phyloP scores from a whole-genome alignment of 768 basidiomycete species.

The Serendipita sp. region DNA sequence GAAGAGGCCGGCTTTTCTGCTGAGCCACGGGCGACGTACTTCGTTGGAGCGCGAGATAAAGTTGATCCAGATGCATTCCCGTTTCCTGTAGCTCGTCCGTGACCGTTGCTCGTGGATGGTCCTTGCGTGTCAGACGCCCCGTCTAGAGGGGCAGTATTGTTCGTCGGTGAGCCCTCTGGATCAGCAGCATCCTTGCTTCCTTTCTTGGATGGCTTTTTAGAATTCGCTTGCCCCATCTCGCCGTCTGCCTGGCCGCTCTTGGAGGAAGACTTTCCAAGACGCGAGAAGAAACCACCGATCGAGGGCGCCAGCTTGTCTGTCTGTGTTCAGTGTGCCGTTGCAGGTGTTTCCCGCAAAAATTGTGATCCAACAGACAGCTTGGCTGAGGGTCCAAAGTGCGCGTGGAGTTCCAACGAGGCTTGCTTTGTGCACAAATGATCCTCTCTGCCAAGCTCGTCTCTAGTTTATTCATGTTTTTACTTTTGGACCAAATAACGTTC shows the following conservation, averaged over 20 bases:
- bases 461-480: no score
- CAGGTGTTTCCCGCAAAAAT: not conserved
- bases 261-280: constrained; percentile 5
- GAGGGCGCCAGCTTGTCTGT: not conserved
- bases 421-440: no score
- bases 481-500: no score
- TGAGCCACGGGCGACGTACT: not conserved
- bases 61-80: constrained; percentile 2
- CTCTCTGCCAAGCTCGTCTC: no score
- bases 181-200: constrained; percentile 6
- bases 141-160: not conserved
- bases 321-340: not conserved
- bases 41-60: not conserved
- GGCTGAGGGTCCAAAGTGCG: not conserved
- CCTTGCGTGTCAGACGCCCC: not conserved
- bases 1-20: not conserved
- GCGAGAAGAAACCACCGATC: not conserved
- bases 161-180: not conserved
- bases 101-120: constrained; percentile 5
- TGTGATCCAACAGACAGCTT: no score
- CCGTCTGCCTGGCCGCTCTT: not conserved
- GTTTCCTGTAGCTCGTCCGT: constrained; percentile 1
- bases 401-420: no score
- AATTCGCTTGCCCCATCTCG: constrained; percentile 4
- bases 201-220: constrained; percentile 4